Base-by-base conservation (phyloP, 2,329 filamentous ascomycete genomes). In the Aphanoascus verrucosus region DNA sequence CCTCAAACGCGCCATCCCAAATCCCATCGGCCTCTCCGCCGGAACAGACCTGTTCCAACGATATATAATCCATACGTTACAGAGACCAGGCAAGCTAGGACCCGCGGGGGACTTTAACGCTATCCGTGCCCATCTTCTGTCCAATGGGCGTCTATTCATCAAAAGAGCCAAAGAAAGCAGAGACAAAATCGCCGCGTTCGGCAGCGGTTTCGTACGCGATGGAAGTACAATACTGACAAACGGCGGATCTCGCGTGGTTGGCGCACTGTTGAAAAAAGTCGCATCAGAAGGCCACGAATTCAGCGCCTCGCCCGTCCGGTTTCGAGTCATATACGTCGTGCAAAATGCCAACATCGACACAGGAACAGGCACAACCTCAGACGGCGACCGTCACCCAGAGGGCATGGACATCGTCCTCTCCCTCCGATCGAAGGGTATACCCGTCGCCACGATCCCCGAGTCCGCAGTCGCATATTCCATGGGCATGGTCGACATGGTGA, bases 1-100 rank as follows among this genome's bases (percentile, higher is more conserved):
- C 63, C 81, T 98, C 59, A 91, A 90, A 69, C 77, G 77, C 55
- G 82, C 83, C 17, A 85, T 94, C 51, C 78, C 85, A 6, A 97
- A 98, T 72, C 87, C 90, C 12, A 87, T 97, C 54, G 91, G 90
- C 3, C 81, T 97, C 14, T 89, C 87, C 47, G 93, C 94, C 53
- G 93, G 93, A 63, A 95, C 90, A 56, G 90, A 96, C 68, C 82
- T 97, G 55, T 97, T 98, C 76, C 86, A 93, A 68, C 85, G 91
- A 67, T 97, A 94, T 71, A 81, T 98, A 61, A 85, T 95, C 63
- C 82, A 83, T 54, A 88, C 79, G 17, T 69, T 84, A 61, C 78
- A 83, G 66, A 70, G 77, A 57, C 74, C 79, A 14, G 62, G 77
- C 23, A 60, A 74, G 59, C 65, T 75, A 5, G 75, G 75, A 19